Base-by-base conservation (phyloP, 768 basidiomycete species). In the Auriscalpium microsporum region DNA sequence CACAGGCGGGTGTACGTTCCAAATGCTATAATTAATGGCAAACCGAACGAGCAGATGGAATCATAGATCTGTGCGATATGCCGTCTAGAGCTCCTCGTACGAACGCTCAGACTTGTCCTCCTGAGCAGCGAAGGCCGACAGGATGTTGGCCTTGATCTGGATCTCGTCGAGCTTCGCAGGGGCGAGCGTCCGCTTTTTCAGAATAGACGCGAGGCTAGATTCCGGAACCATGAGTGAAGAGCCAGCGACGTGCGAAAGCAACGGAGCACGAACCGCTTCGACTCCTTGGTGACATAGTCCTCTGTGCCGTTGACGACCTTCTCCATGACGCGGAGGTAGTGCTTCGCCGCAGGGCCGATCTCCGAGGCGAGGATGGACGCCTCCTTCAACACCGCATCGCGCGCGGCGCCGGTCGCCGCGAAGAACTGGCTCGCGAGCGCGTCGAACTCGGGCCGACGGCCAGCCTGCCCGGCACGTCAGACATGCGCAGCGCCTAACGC, bases 281-380 rank as follows among this genome's bases (percentile, higher is more conserved):
- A 71, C 72, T 99, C 96, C 73, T 94, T 95, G 67, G 82, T 78
- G 53, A 95, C 64, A 73, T 94, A 98, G 37, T 69, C 79, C 62
- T 85, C 84, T 33, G 82, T 76, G 48, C 82, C 79, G 56, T 78
- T 82, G 23, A 82, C 72, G 7, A 94, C 74, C 71, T 95, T 93
- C 71, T 90, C 84, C 90, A 97, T 94, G 45, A 93, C 84, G 57
- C 86, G 84, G 56, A 94, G 62, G 70, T 99, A 99, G 69, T 94
- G 87, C 63, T 81, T 78, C 16, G 83, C 80, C 21, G 77, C 71
- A 7, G 66, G 73, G 33, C 82, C 81, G 42, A 78, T 72, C 16
- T 67, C 67, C n/a, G 73, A 67, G 6, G 81, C 79, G 46, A 90
- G 67, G 0, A 64, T 66, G 35, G 72, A 67, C 23, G 91, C 91